Evolutionary conservation across 2,329 filamentous ascomycete genomes (phyloP), one percentile per base, ranked within the genome.

Genomic region (Aspergillus pseudoterreus): DNA sequence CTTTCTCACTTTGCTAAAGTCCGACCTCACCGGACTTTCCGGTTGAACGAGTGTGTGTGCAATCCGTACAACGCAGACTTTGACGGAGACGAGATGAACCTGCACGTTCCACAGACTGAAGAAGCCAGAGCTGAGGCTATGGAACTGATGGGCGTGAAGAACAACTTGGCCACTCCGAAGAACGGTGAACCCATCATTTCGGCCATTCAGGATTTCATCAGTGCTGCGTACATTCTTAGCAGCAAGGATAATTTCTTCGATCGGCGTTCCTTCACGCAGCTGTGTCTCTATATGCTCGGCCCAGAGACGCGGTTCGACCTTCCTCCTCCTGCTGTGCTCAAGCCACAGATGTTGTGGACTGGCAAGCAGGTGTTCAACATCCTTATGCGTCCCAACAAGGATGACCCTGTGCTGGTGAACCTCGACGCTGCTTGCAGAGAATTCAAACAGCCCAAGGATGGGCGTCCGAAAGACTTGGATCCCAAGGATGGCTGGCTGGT

Each of bases 151-250:
- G 94, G 94, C 39, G 92, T 99, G 50, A 96, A 96, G 74, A 85
- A 97, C 77, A 99, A 99, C 68, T 73, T 99, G 52, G 88, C 88
- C 3, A 99, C 94, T 0, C 94, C 94, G 1, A 96, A 96, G 72
- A 97, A 97, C 73, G 94, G 94, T 67, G 92, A 96, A 62, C 94
- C 94, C 1, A 95, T 99, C 63, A 97, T 99, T 74, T 91, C 92
- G 15, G 92, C 94, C n/a, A 99, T 95, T 27, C 94, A 99, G 66
- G 94, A 99, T 78, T 99, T 99, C 75, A 97, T 99, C 63, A 97
- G 92, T 22, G 92, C 92, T 4, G 89, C 94, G 0, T 99, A 91
- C 66, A 75, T 97, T 4, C 78, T 97, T 22, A 96, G 90, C 62
- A 88, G 86, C 71, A 97, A 97, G 67, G 92, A 97, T 67, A 83